A percentile compares a stretch with the other conserved stretches of the same genome.
phyloP scores from a whole-genome alignment of 2,329 filamentous ascomycete genomes.

The Canariomyces notabilis region DNA sequence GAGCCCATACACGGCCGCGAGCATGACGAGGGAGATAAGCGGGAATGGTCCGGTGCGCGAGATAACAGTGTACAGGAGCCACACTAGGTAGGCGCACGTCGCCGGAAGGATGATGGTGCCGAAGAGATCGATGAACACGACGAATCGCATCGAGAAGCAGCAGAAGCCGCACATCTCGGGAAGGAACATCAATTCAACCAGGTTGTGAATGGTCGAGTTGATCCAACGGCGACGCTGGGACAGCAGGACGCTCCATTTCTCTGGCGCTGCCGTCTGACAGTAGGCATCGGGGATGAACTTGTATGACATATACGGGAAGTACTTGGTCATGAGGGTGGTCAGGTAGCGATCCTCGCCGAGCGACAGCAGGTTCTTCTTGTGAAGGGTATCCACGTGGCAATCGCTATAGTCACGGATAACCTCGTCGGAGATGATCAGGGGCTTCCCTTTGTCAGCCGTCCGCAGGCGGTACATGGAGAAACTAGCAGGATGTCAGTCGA shows the following conservation, averaged over 20 bases:
- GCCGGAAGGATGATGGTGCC: conserved; percentile 90
- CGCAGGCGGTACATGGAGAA: conserved; percentile 98
- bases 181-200: conserved; percentile 83
- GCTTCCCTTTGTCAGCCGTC: conserved; percentile 89
- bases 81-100: conserved; percentile 79
- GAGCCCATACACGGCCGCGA: conserved; percentile 89
- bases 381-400: conserved; percentile 85
- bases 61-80: conserved; percentile 76
- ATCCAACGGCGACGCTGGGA: conserved; percentile 99
- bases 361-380: conserved; percentile 92
- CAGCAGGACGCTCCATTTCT: conserved; percentile 87
- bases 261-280: conserved; percentile 87
- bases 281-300: conserved; percentile 94
- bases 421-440: conserved; percentile 85
- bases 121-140: conserved; percentile 90
- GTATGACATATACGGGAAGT: conserved; percentile 92
- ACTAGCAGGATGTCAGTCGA: conserved; percentile 49
- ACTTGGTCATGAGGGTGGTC: conserved; percentile 95
- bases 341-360: conserved; percentile 96
- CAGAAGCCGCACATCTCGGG: conserved; percentile 98
- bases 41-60: conserved; percentile 71
- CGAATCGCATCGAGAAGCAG: conserved; percentile 95
- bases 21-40: conserved; percentile 78
- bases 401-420: conserved; percentile 86
- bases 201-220: conserved; percentile 96